Evolutionary conservation across 805 yeast species (phyloP).

Genomic region (Yamadazyma paraphyllophila): DNA sequence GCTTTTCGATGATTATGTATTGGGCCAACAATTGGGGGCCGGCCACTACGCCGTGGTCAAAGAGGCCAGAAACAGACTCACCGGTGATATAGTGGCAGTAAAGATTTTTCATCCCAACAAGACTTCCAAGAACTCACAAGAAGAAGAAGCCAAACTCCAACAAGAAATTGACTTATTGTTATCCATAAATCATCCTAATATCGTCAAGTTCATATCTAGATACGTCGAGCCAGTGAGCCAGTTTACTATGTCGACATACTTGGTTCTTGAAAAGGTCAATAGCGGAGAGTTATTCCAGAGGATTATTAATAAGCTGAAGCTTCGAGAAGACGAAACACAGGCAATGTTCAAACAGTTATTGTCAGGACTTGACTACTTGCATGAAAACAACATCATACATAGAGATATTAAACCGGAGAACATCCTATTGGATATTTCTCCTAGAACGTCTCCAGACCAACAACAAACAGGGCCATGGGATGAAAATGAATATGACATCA

Average conservation of each 20-base stretch:
- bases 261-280: conserved; percentile 70
- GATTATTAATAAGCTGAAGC: conserved; percentile 60
- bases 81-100: conserved; percentile 67
- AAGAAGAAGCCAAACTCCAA: conserved; percentile 46
- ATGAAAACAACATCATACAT: conserved; percentile 41
- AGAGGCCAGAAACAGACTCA: conserved; percentile 56
- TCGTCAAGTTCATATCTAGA: conserved; percentile 61
- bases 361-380: conserved; percentile 38
- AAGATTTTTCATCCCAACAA: conserved; percentile 66
- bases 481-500: conserved; percentile 55
- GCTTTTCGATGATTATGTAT: conserved; percentile 55
- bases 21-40: conserved; percentile 63
- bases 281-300: conserved; percentile 77
- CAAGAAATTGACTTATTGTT: conserved; percentile 68
- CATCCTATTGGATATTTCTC: conserved; percentile 49
- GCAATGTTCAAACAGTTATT: conserved; percentile 52
- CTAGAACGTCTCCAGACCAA: conserved; percentile 27
- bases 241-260: conserved; percentile 50
- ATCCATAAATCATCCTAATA: conserved; percentile 66
- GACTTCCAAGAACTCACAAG: conserved; percentile 18
- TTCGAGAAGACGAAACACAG: conserved; percentile 61
- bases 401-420: conserved; percentile 48
- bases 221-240: conserved; percentile 55
- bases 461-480: conserved; percentile 56
- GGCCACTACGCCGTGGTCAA: conserved; percentile 85